Conservation (phyloP, 2,329 filamentous ascomycete genomes). For the Stromatinia cepivora region DNA sequence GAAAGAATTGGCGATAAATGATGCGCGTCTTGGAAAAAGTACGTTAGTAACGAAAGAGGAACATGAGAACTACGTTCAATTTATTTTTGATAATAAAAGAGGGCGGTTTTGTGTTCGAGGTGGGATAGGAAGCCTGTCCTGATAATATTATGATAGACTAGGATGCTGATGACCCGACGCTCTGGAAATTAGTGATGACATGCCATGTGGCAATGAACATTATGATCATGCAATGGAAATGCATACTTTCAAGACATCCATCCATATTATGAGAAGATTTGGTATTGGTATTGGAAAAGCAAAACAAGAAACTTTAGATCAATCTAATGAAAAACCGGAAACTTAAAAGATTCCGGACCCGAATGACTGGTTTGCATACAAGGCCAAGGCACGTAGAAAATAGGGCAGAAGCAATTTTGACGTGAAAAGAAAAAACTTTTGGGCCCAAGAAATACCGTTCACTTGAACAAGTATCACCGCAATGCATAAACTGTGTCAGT, state of each 20-base stretch:
- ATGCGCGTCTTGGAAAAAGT: no score
- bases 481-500: neutral
- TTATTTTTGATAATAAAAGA: neutral
- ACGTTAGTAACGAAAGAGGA: no score
- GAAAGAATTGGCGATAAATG: no score
- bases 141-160: neutral
- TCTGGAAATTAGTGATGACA: neutral
- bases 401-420: neutral
- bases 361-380: neutral
- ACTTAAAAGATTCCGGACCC: neutral
- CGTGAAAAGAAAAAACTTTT: neutral
- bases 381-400: neutral
- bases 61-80: no score
- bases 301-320: neutral
- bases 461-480: neutral
- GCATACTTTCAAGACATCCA: neutral
- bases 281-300: neutral
- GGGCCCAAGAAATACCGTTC: neutral
- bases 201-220: neutral
- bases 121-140: no score
- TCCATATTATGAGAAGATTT: neutral
- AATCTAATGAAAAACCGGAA: neutral
- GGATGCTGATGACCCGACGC: neutral
- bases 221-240: neutral
- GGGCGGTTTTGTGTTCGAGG: neutral